Percentiles rank a stretch among this genome's conserved stretches.
phyloP scores from a whole-genome alignment of 2,329 filamentous ascomycete species.

The Neonectria punicea region DNA sequence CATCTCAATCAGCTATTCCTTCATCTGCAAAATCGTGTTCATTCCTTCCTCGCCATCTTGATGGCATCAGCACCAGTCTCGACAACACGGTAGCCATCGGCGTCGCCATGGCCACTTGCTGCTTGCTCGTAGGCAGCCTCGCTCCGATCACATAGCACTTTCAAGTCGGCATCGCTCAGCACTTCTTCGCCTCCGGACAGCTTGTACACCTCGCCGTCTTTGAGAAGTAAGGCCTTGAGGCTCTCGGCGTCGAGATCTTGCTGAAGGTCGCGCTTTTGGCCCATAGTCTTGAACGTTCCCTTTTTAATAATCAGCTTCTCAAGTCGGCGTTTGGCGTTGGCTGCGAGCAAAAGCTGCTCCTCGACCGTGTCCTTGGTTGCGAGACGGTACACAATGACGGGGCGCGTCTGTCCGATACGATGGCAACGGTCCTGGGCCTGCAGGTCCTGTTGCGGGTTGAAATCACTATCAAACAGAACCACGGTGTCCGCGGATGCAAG shows the following conservation, averaged over 20 bases:
- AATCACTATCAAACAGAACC: conserved; percentile 87
- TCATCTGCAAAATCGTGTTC: neutral
- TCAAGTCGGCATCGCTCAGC: conserved; percentile 79
- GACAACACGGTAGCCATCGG: conserved; percentile 78
- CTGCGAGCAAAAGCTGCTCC: conserved; percentile 84
- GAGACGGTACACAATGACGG: conserved; percentile 92
- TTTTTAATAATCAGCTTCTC: conserved; percentile 98
- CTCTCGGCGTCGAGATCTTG: conserved; percentile 69
- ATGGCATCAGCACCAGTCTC: conserved; percentile 75
- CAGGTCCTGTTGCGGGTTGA: conserved; percentile 97
- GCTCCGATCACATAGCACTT: conserved; percentile 80
- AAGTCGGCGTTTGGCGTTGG: conserved; percentile 89
- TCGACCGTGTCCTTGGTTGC: conserved; percentile 95
- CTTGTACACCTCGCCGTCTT: conserved; percentile 76
- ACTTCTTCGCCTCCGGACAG: conserved; percentile 71
- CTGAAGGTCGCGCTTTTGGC: conserved; percentile 65
- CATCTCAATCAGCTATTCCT: neutral
- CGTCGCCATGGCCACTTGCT: conserved; percentile 80
- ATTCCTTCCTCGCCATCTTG: conserved; percentile 47
- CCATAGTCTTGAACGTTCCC: conserved; percentile 80
- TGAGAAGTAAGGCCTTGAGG: conserved; percentile 70
- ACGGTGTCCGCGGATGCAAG: conserved; percentile 92
- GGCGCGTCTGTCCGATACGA: conserved; percentile 90
- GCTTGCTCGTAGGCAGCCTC: conserved; percentile 75
- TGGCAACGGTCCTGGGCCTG: conserved; percentile 97